A percentile compares a stretch with the other conserved stretches of the same genome.
Evolutionary conservation across 345 rosid genomes (phyloP).

Genomic region (Diplotaxis tenuifolia): DNA sequence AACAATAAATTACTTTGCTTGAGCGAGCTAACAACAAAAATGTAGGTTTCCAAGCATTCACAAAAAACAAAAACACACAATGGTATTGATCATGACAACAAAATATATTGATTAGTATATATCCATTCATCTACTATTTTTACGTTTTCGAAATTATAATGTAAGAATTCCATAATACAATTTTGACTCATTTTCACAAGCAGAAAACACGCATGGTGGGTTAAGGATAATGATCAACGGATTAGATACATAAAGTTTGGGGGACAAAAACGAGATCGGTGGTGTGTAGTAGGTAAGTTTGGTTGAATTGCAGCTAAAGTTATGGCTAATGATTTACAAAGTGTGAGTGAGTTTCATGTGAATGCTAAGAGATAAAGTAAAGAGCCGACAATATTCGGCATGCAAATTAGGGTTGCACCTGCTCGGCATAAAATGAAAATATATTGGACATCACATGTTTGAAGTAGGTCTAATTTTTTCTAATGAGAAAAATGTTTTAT

Average conservation of each 20-base stretch:
- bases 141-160: not conserved
- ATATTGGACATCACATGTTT: too few species aligned
- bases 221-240: not conserved
- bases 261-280: not conserved
- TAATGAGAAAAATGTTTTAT: too few species aligned
- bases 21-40: not conserved
- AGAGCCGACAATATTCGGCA: not conserved
- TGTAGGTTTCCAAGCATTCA: constrained; percentile 9
- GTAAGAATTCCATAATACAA: not conserved
- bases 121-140: not conserved
- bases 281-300: constrained; percentile 1
- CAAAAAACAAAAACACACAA: not conserved
- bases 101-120: not conserved
- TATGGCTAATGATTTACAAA: constrained; percentile 3
- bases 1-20: not conserved
- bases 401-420: not conserved
- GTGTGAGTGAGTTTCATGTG: not conserved
- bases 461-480: too few species aligned
- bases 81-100: not conserved
- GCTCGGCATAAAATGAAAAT: not conserved
- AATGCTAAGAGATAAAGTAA: constrained; percentile 8
- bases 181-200: not conserved
- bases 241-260: not conserved
- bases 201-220: not conserved
- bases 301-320: not conserved